Base-by-base conservation (phyloP, 495 filamentous ascomycete species). In the Bathelium albidoporum region DNA sequence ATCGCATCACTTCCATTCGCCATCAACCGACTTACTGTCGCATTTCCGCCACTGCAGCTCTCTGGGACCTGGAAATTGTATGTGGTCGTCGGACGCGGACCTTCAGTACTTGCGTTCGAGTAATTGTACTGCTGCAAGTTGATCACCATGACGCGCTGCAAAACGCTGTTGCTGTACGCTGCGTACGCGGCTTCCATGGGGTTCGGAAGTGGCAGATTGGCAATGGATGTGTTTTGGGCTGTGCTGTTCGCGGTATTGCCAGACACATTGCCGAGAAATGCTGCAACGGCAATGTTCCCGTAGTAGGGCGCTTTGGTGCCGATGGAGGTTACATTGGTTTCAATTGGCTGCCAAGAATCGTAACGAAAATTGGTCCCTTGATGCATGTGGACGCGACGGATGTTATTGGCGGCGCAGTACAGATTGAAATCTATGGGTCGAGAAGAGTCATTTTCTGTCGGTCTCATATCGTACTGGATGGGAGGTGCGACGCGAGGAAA, bases 271-370 rank as follows among this genome's bases (percentile, higher is more conserved):
- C 80, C 80, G 10, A 88, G 70, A 68, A 83, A 77, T 4, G 82
- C 77, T 2, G 85, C 83, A 0, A 83, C 82, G 49, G 80, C 81
- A 34, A 86, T 75, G 69, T 81, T 83, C 20, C 84, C 86, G 71
- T 89, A 88, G 71, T 87, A 89, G 0, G 85, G 85, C 0, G 85
- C 71, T 68, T 85, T 86, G 36, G 86, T 89, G 16, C 84, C 86
- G 4, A 79, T 72, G 5, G 73, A 74, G 0, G 81, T 80, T 32
- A 76, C 76, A 64, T 72, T 66, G 3, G 85, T 87, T 5, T 73
- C 55, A 52, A 87, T 62, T 1, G 86, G 85, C 64, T 87, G 85
- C 85, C 85, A 87, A 34, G 72, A 64, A 58, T 69, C 69, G 65
- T 84, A 84, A 31, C 85, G 80, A 69, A 84, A 87, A 71, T 85